Evolutionary conservation across 768 basidiomycete genomes (phyloP).

Genomic region (Tulasnella sp.): DNA sequence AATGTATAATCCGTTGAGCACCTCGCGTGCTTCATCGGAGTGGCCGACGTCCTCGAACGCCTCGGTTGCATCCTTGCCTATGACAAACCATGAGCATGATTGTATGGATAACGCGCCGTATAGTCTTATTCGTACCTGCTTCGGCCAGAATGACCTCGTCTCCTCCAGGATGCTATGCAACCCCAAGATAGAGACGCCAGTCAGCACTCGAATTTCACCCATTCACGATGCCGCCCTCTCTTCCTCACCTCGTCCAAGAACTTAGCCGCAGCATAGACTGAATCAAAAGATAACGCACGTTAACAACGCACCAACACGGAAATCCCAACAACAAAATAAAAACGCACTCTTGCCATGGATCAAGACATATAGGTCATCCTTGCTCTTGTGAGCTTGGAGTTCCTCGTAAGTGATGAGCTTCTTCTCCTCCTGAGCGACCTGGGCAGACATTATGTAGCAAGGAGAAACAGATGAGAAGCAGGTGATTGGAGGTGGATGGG

Average conservation of each 20-base stretch:
- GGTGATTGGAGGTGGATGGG: no score
- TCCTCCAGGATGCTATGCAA: slow-evolving; percentile 79
- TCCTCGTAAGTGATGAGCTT: slow-evolving; percentile 41
- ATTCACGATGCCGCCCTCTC: neutral
- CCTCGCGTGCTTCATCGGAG: slow-evolving; percentile 89
- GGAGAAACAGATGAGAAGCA: neutral
- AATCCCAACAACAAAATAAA: neutral
- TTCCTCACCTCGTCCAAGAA: slow-evolving; percentile 83
- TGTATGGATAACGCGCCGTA: neutral
- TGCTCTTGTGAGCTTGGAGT: slow-evolving; percentile 63
- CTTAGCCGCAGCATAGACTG: slow-evolving; percentile 88
- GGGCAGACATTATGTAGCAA: neutral
- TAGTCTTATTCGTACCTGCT: slow-evolving; percentile 48
- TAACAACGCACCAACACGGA: no score
- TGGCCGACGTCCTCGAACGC: slow-evolving; percentile 99
- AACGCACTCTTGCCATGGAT: slow-evolving; percentile 70
- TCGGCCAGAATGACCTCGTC: slow-evolving; percentile 96
- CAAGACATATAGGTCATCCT: slow-evolving; percentile 70
- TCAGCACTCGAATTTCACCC: neutral
- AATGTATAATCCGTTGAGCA: slow-evolving; percentile 66
- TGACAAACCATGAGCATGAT: neutral
- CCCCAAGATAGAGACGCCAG: neutral
- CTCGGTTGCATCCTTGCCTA: slow-evolving; percentile 92
- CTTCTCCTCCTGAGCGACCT: slow-evolving; percentile 4
- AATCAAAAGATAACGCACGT: slow-evolving; percentile 16